These are phyloP conservation scores for Candida adriatica DNA, from an alignment of 805 yeast genomes.

Conservation along the genomic window DNA sequence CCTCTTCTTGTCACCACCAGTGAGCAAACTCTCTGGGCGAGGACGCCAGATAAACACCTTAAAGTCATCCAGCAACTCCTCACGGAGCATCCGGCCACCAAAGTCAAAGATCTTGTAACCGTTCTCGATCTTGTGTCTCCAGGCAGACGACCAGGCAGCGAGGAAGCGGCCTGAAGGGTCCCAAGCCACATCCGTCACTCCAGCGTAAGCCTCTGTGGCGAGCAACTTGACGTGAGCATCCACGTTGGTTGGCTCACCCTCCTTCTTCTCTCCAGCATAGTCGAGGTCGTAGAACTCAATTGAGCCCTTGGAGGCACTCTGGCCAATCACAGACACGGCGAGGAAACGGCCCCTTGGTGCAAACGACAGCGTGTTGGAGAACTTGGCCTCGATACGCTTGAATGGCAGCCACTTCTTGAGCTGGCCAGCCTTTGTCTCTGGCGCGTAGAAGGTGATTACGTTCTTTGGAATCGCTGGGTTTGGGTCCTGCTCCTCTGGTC, in stretches of 20 bases:
- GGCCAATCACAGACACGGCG: constrained; percentile 38
- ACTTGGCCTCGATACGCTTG: constrained; percentile 52
- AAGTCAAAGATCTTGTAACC: constrained; percentile 87
- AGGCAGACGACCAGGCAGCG: constrained; percentile 79
- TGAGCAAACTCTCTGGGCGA: constrained; percentile 75
- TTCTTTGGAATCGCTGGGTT: constrained; percentile 63
- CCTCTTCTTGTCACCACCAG: constrained; percentile 77
- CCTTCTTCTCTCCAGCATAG: constrained; percentile 62
- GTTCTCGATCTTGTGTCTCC: constrained; percentile 81
- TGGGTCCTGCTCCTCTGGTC: constrained; percentile 40
- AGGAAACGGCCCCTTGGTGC: constrained; percentile 92
- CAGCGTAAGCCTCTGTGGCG: constrained; percentile 57
- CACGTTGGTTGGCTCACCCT: constrained; percentile 33
- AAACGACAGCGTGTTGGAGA: constrained; percentile 72
- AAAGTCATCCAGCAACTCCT: constrained; percentile 75
- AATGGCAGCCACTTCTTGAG: constrained; percentile 52
- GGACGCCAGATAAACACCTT: constrained; percentile 96
- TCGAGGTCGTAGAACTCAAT: constrained; percentile 84
- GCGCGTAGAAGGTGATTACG: constrained; percentile 71
- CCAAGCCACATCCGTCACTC: constrained; percentile 84
- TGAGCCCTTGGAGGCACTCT: constrained; percentile 46
- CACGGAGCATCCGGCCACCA: constrained; percentile 70
- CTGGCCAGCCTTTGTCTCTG: constrained; percentile 50
- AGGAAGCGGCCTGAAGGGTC: constrained; percentile 93
- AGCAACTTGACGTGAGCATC: constrained; percentile 31